These are phyloP conservation scores for Magnusiomyces clavatus DNA, from an alignment of 1,139 yeast species.

Conservation along the genomic window DNA sequence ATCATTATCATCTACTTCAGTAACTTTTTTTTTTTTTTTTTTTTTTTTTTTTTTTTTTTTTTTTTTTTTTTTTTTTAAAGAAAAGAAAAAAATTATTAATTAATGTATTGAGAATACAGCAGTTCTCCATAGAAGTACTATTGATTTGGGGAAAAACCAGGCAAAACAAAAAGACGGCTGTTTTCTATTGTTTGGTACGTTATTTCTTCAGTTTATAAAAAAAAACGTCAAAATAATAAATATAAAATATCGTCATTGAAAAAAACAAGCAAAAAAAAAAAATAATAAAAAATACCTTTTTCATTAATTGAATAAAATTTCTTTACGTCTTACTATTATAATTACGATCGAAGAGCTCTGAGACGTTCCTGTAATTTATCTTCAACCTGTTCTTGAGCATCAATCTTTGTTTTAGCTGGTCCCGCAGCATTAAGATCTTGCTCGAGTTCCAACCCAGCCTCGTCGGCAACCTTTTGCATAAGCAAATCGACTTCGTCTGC, in stretches of 20 bases:
- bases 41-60: too few species aligned
- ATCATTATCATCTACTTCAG: too few species aligned
- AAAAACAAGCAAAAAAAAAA: too few species aligned
- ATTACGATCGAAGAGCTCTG: slow-evolving; percentile 58
- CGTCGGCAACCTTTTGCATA: slow-evolving; percentile 93
- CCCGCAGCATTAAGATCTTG: slow-evolving; percentile 57
- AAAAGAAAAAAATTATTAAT: too few species aligned
- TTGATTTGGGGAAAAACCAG: not conserved
- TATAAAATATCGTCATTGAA: not conserved
- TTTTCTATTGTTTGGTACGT: too few species aligned
- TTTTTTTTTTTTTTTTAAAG: not conserved
- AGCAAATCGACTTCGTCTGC: slow-evolving; percentile 92
- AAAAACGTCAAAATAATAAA: not conserved
- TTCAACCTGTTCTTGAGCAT: slow-evolving; percentile 67
- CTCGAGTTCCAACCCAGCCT: slow-evolving; percentile 89
- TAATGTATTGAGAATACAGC: too few species aligned
- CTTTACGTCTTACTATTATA: not conserved
- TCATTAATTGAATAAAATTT: too few species aligned
- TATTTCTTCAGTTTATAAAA: too few species aligned
- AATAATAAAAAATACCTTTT: too few species aligned
- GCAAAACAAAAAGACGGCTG: not conserved
- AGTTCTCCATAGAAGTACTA: too few species aligned
- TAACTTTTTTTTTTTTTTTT: too few species aligned
- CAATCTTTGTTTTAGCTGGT: slow-evolving; percentile 30
- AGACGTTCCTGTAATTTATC: slow-evolving; percentile 81